Percentiles rank a stretch among this genome's conserved stretches.
phyloP scores from a whole-genome alignment of 2,329 filamentous ascomycete species.

The Ophiostoma fasciatum region DNA sequence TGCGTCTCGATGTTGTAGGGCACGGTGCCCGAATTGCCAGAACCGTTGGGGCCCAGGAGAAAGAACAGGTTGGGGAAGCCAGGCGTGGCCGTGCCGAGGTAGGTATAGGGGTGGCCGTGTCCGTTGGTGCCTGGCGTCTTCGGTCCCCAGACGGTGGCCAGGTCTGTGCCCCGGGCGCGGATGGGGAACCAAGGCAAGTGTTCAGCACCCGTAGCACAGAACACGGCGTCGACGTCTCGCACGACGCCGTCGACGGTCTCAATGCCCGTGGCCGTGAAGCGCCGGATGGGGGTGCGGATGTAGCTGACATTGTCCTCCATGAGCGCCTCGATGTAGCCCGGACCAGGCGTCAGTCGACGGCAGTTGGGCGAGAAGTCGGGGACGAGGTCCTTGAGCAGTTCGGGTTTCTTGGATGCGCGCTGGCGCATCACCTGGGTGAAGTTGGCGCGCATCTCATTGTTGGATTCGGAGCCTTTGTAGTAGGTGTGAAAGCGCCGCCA shows the following conservation, averaged over 20 bases:
- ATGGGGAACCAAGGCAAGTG: slow-evolving; percentile 47
- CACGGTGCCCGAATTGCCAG: slow-evolving; percentile 9
- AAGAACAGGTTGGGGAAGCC: slow-evolving; percentile 19
- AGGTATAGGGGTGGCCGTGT: slow-evolving; percentile 46
- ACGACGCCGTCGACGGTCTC: slow-evolving; percentile 41
- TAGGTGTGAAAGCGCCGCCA: slow-evolving; percentile 42
- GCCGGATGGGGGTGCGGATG: slow-evolving; percentile 39
- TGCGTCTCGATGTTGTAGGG: slow-evolving; percentile 12
- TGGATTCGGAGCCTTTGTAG: slow-evolving; percentile 37
- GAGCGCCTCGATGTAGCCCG: slow-evolving; percentile 52
- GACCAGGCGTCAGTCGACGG: slow-evolving; percentile 48
- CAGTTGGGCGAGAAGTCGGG: slow-evolving; percentile 52
- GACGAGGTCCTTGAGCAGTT: slow-evolving; percentile 38
- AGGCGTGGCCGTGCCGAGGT: slow-evolving; percentile 18
- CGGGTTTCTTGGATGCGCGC: slow-evolving; percentile 37
- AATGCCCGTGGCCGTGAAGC: slow-evolving; percentile 45
- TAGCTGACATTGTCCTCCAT: slow-evolving; percentile 46
- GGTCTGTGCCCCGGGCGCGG: slow-evolving; percentile 34
- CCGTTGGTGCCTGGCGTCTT: slow-evolving; percentile 13
- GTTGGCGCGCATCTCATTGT: slow-evolving; percentile 28
- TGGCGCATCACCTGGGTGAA: slow-evolving; percentile 38
- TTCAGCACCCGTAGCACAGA: slow-evolving; percentile 56
- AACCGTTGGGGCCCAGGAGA: slow-evolving; percentile 10
- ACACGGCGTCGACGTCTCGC: slow-evolving; percentile 46
- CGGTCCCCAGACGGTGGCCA: slow-evolving; percentile 44